A percentile compares a stretch with the other conserved stretches of the same genome.
phyloP scores from a whole-genome alignment of 306 rosid genomes.

The Fagus crenata region DNA sequence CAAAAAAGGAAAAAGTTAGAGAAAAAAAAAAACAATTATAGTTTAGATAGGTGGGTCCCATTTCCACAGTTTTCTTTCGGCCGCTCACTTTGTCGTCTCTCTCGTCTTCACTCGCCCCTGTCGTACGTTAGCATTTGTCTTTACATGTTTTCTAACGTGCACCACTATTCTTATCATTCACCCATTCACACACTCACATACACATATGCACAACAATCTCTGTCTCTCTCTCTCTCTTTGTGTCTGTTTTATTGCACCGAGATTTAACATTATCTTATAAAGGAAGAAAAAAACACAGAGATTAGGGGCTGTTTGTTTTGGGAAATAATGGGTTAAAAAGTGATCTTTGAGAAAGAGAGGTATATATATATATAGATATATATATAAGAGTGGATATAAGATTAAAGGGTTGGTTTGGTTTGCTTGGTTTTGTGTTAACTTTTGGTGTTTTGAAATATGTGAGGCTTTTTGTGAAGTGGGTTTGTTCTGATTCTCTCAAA shows the following conservation, averaged over 20 bases:
- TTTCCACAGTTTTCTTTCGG: conserved; percentile 49
- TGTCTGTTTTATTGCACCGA: conserved; percentile 20
- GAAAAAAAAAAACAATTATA: conserved; percentile 10
- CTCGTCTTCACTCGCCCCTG: conserved; percentile 24
- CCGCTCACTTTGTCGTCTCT: conserved; percentile 54
- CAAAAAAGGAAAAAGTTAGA: not conserved
- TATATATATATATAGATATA: no score
- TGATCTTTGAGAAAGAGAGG: conserved; percentile 8
- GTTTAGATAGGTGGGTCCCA: conserved; percentile 49
- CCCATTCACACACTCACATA: conserved; percentile 3
- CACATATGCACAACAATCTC: not conserved
- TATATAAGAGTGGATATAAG: not conserved
- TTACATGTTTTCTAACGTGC: conserved; percentile 36
- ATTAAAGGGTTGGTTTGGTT: not conserved
- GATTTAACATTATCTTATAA: conserved; percentile 8
- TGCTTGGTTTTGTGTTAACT: not conserved
- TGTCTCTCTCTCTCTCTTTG: not conserved
- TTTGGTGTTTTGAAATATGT: not conserved
- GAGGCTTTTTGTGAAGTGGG: conserved; percentile 15
- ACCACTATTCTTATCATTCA: conserved; percentile 50
- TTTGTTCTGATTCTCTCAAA: conserved; percentile 3
- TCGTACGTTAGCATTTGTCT: conserved; percentile 41
- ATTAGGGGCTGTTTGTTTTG: conserved; percentile 18
- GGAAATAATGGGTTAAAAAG: conserved; percentile 18
- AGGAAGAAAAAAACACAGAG: conserved; percentile 14